Base-by-base conservation (phyloP, 352 stramenopile genomes). In the Globisporangium emineosum region DNA sequence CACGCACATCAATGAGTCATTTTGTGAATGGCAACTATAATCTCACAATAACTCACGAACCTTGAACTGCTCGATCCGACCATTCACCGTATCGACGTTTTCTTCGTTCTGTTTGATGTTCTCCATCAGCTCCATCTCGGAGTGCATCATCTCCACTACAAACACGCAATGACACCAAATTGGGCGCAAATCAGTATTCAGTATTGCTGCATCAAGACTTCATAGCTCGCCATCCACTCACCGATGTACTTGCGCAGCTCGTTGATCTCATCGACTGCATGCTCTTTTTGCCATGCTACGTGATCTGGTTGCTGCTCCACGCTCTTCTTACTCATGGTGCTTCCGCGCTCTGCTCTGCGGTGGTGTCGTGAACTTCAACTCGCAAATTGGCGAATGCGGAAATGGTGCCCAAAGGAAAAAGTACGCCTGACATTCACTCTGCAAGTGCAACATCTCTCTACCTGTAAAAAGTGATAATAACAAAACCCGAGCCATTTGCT, bases 121-220 rank as follows among this genome's bases (percentile, higher is more conserved):
- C 59, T 89, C 82, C 45, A 93, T 72, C 15, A 89, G 45, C 57
- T 88, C 81, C 76, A 89, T 81, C 65, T 93, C 84, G 1, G 74
- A 75, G 15, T 88, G 82, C 84, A 93, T 91, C 82, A 93, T 85
- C 21, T 84, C 81, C 58, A 91, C 84, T 93, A 33, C 25, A 15
- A 33, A 2, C 10, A 30, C 19, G 43, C 32, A 57, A 25, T 17
- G 33, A 15, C 32, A 37, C 32, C 32, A 29, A n/a, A n/a, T n/a
- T 50, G 33, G 30, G 12, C n/a, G 35, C 42, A 50, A 61, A 33
- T 19, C n/a, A 23, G 27, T 2, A n/a, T 42, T 21, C 47, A 62
- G 37, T 40, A 15, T n/a, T 56, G 9, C 2, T n/a, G n/a, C 29
- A 5, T 29, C 12, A 33, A 32, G 25, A 12, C 33, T 9, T 33